These are phyloP conservation scores for Mangifera indica DNA, from an alignment of 345 rosid genomes.

Conservation along the genomic window DNA sequence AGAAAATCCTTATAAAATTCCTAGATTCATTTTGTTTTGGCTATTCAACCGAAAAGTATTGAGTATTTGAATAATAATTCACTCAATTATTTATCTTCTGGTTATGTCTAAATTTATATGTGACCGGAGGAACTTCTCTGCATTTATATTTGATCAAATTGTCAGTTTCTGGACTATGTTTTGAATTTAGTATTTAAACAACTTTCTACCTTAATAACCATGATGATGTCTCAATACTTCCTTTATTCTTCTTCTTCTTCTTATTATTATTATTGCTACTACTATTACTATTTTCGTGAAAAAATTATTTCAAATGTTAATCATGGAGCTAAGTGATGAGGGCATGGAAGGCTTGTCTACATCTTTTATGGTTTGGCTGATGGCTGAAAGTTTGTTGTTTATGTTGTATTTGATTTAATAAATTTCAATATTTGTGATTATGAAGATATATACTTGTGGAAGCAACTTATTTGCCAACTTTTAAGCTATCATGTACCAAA, in stretches of 20 bases:
- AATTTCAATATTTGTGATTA: neutral
- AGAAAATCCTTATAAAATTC: neutral
- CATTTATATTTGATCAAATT: neutral
- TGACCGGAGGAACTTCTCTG: neutral
- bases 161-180: neutral
- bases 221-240: neutral
- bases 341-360: neutral
- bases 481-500: neutral
- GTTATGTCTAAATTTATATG: neutral
- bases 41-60: neutral
- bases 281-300: no score
- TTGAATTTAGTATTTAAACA: neutral
- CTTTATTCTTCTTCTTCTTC: no score
- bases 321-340: neutral
- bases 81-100: neutral
- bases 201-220: neutral
- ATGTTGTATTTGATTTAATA: neutral
- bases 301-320: neutral
- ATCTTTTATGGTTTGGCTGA: neutral
- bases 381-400: neutral
- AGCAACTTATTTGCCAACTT: neutral
- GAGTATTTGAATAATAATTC: neutral
- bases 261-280: no score
- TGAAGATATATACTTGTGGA: slow-evolving; percentile 5
- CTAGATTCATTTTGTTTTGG: neutral